Base-by-base conservation (phyloP, 768 basidiomycete species). In the Trametes meyenii region DNA sequence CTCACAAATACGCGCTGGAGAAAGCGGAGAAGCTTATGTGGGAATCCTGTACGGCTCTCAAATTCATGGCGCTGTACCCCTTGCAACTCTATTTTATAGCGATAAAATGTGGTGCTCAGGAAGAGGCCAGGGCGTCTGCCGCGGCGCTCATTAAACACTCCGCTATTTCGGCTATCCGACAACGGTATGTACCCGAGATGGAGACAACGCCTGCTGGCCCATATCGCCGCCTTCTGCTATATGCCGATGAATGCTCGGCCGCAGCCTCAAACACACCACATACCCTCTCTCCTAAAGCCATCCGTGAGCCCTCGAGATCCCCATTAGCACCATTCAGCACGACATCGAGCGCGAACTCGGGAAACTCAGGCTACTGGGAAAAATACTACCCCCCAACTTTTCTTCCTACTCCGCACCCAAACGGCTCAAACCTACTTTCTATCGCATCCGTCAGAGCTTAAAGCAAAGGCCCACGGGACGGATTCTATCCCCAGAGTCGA, bases 191-290 rank as follows among this genome's bases (percentile, higher is more conserved):
- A 5, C 38, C 61, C 11, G 51, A 42, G 7, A 63, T 63, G 61
- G 61, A 58, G 52, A 38, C 3, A 6, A 50, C 44, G 2, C n/a
- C 35, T 12, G 44, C 23, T 19, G 24, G 24, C 21, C 16, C 50
- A 2, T 63, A 63, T 26, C 52, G 29, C 17, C 35, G 36, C 11
- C 56, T 63, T 14, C 21, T 63, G 6, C 16, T 39, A 12, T 63
- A 48, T 24, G 7, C 53, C 14, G 39, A 85, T 83, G 70, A 82
- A 81, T 66, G 80, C 81, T 51, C 81, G 84, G 79, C 29, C 8
- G 29, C 8, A 3, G 29, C n/a, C n/a, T n/a, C 29, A 33, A 33
- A 8, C 8, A 13, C 17, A 42, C 49, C 21, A 39, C 40, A n/a
- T 11, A 17, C 3, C n/a, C 35, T n/a, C 17, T 24, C 5, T 29